Percentiles rank a stretch among this genome's conserved stretches.
These are phyloP conservation scores for Beauveria bassiana DNA, from an alignment of 2,329 filamentous ascomycete species.

Conservation along the genomic window DNA sequence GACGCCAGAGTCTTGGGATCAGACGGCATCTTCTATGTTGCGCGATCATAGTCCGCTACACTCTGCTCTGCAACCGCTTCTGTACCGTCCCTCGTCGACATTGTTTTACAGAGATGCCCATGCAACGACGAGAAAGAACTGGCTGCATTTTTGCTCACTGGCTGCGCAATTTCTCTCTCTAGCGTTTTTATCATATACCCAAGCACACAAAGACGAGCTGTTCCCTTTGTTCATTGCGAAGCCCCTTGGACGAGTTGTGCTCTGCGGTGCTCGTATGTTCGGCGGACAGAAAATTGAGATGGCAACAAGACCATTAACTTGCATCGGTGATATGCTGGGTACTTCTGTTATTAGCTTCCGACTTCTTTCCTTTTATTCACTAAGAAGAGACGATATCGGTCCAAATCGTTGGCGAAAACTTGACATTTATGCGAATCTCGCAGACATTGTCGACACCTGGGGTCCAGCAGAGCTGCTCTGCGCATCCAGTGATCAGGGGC, in stretches of 20 bases:
- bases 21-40: fast-evolving
- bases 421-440: not conserved
- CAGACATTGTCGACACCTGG: not conserved
- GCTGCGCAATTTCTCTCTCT: not conserved
- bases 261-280: too few relatives aligned
- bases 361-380: not conserved
- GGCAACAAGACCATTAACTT: not conserved
- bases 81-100: not conserved
- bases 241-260: not conserved
- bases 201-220: not conserved
- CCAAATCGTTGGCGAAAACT: not conserved
- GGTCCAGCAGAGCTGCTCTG: not conserved
- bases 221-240: not conserved
- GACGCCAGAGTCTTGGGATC: fast-evolving
- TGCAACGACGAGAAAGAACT: not conserved
- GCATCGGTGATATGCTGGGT: not conserved
- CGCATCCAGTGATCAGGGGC: not conserved
- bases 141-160: not conserved
- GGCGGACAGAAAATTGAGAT: too few relatives aligned
- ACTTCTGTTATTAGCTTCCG: not conserved
- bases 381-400: too few relatives aligned
- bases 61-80: not conserved
- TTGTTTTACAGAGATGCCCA: not conserved
- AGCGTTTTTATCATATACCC: not conserved
- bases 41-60: not conserved